Evolutionary conservation across 495 filamentous ascomycete species (phyloP), one percentile per base, ranked within the genome.

Genomic region (Xylaria telfairii): DNA sequence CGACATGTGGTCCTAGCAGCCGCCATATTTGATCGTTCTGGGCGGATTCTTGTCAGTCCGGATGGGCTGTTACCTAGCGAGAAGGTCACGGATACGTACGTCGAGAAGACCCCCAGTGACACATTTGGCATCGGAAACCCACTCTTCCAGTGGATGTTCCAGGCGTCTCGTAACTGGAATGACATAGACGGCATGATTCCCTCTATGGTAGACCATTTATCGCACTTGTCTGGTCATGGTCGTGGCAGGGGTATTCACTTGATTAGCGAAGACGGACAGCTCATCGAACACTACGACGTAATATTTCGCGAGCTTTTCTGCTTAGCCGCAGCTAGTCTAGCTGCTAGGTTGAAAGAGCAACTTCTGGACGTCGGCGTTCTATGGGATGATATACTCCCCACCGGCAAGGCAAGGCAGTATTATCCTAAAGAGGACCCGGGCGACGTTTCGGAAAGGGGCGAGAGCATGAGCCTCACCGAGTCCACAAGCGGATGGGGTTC

Each of bases 301-400:
- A 82, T 93, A 15, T 95, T 97, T 81, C 91, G 93, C n/a, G 93
- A 96, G 68, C 84, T 92, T 7, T 97, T 97, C 80, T 97, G 93
- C 72, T 83, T 93, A 21, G 89, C 94, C 15, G 93, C 94, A 0
- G 85, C 90, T 3, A 87, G 89, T 49, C 87, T 97, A 15, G 92
- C 94, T 12, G 82, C 86, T 2, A 84, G 87, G 49, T 80, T 95
- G 67, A 83, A 91, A 71, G 82, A 87, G 41, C 82, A 87, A 3
- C 77, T 96, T 2, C 83, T 86, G 7, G 81, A 90, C 19, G 79
- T 94, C 8, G 94, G 94, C 1, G 84, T 91, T 19, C 85, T 97
- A 3, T 96, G 92, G 82, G 91, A 96, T 61, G 88, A 92, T 67
- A 91, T 97, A 39, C 78, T 96, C 42, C 80, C 84, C 15, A 96